Evolutionary conservation across 192 early-diverging fungal genomes (phyloP).

Genomic region (Geranomyces variabilis): DNA sequence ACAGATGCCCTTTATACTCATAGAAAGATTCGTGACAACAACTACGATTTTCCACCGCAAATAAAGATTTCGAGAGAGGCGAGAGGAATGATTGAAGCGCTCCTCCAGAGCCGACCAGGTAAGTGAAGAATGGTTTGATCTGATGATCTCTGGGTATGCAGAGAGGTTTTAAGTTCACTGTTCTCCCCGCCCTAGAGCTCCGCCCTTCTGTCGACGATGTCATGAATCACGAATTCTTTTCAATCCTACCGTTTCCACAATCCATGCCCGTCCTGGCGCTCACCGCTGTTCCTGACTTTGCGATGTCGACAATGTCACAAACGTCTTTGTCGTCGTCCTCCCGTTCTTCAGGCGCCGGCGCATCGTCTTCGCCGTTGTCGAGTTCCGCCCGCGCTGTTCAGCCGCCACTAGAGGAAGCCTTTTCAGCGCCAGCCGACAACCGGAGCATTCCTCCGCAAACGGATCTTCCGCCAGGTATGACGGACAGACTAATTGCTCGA

Average conservation of each 20-base stretch:
- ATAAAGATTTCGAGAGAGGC: conserved; percentile 63
- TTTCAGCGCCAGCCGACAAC: conserved; percentile 26
- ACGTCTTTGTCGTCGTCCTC: too few species aligned
- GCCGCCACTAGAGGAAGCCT: conserved; percentile 3
- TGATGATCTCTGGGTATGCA: too few species aligned
- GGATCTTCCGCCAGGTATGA: neutral
- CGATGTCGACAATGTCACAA: neutral
- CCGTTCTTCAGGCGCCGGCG: neutral
- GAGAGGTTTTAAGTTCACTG: neutral
- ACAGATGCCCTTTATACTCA: neutral
- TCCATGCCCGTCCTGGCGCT: conserved; percentile 50
- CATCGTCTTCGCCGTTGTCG: neutral
- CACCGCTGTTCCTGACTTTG: conserved; percentile 24
- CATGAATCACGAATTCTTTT: conserved; percentile 54
- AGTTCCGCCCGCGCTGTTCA: neutral
- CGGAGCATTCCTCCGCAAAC: neutral
- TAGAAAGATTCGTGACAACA: conserved; percentile 71
- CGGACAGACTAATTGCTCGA: too few species aligned
- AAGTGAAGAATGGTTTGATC: too few species aligned
- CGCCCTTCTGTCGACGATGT: conserved; percentile 53
- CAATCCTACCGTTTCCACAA: conserved; percentile 25
- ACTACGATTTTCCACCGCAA: conserved; percentile 73
- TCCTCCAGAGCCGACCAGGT: conserved; percentile 69
- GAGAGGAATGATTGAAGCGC: conserved; percentile 64
- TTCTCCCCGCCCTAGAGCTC: conserved; percentile 40